A percentile compares a stretch with the other conserved stretches of the same genome.
Conservation (phyloP, 2,329 filamentous ascomycete genomes). For the Didymella exigua region DNA sequence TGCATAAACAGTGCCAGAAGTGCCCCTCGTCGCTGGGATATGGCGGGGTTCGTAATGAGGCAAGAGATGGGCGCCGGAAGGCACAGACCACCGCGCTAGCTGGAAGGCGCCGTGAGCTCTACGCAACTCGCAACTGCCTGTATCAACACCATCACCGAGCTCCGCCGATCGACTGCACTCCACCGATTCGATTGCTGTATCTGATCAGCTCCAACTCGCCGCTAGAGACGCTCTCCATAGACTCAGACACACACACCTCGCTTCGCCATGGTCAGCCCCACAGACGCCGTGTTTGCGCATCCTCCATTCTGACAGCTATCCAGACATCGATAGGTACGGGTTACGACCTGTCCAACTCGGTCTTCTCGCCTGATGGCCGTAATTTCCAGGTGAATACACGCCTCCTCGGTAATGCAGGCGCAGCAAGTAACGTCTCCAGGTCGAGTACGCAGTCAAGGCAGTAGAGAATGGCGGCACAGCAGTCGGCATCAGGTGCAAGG, state of each 20-base stretch:
- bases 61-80: background rate
- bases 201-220: background rate
- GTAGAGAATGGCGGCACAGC: conserved; percentile 98
- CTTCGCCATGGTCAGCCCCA: conserved; percentile 39
- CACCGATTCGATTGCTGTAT: background rate
- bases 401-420: accelerated
- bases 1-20: background rate
- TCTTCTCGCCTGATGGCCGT: conserved; percentile 97
- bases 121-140: conserved; percentile 43
- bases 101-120: conserved; percentile 23
- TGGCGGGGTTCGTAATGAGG: conserved; percentile 9
- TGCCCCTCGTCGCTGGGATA: conserved; percentile 4
- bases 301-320: conserved; percentile 25
- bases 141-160: conserved; percentile 28
- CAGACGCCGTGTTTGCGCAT: conserved; percentile 13
- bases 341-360: conserved; percentile 99
- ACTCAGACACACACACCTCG: background rate
- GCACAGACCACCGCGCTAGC: conserved; percentile 12
- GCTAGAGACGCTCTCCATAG: background rate
- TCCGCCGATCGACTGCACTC: conserved; percentile 8
- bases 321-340: conserved; percentile 99
- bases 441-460: conserved; percentile 97
- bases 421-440: conserved; percentile 49
- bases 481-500: conserved; percentile 94
- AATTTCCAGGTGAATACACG: conserved; percentile 81